Evolutionary conservation across 2,329 filamentous ascomycete genomes (phyloP).

Genomic region (Fusarium clavum): DNA sequence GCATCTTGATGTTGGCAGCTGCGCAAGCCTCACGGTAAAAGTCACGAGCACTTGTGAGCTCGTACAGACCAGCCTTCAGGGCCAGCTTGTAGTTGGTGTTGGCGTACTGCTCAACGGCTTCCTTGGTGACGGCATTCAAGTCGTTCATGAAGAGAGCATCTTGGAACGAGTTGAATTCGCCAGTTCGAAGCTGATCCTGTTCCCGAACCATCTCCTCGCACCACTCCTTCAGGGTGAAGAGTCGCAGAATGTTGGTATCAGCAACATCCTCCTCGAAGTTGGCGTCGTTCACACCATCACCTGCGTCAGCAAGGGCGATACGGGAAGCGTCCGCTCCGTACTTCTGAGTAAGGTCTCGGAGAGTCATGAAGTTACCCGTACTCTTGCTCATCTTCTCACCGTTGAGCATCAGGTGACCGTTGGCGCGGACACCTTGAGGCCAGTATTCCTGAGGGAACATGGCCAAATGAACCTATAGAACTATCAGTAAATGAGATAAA

Average conservation of each 20-base stretch:
- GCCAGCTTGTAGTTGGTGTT: constrained; percentile 82
- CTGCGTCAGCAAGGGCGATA: constrained; percentile 92
- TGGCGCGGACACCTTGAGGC: constrained; percentile 86
- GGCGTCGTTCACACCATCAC: constrained; percentile 93
- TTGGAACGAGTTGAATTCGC: constrained; percentile 80
- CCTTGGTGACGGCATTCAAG: constrained; percentile 83
- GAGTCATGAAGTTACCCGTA: constrained; percentile 95
- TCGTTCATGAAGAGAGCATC: constrained; percentile 95
- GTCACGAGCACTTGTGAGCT: constrained; percentile 88
- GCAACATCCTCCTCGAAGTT: constrained; percentile 98
- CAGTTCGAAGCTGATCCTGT: constrained; percentile 75
- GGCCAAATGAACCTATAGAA: constrained; percentile 84
- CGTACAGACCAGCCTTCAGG: constrained; percentile 88
- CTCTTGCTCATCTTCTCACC: constrained; percentile 99
- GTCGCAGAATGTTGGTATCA: constrained; percentile 87
- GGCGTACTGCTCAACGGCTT: constrained; percentile 82
- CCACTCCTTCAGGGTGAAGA: constrained; percentile 88
- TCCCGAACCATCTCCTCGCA: constrained; percentile 86
- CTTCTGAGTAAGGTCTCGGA: constrained; percentile 86
- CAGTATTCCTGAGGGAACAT: constrained; percentile 90
- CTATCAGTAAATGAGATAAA: too few relatives aligned
- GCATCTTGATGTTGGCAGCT: constrained; percentile 85
- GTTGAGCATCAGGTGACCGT: constrained; percentile 94
- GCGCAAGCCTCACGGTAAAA: constrained; percentile 88
- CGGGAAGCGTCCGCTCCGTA: constrained; percentile 94